Evolutionary conservation across 352 stramenopile species (phyloP), one percentile per base, ranked within the genome.

Genomic region (Phytophthora kernoviae): DNA sequence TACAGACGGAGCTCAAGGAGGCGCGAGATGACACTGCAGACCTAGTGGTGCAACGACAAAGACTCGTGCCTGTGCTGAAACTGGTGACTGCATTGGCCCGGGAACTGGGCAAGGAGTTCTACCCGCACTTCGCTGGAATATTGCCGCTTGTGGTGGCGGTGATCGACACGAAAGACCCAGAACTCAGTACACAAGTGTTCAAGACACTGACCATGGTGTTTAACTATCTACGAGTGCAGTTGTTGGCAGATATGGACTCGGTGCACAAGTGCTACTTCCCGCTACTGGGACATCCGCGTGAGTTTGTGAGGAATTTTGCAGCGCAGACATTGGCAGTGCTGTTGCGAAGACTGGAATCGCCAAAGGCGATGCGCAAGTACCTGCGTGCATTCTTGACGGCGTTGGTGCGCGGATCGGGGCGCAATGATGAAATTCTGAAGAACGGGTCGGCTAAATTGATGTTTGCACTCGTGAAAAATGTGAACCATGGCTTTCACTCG

Each of bases 161-260:
- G 17, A 85, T 96, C 40, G 83, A 94, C 55, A 93, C 86, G 0
- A 93, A 92, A 57, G 85, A 96, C 63, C 90, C 90, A 1, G 90
- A 97, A 45, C 60, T 95, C 20, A 97, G 87, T 40, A 94, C 88
- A 5, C 82, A 94, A 47, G 88, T 96, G 54, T 97, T 97, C 65
- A 94, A 96, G 70, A 95, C 90, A 37, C 75, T 97, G 15, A 87
- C 88, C 22, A 93, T 95, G 79, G 75, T 96, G 26, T 97, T 97
- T 62, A 93, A 76, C 55, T 88, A 92, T 71, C 65, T 97, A 44
- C 79, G 87, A 40, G 70, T 84, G 42, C 82, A 95, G 44, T 70
- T 97, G 27, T 67, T 95, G 7, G 79, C 88, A 37, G 84, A 97
- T 57, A 96, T 97, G 83, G 84, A 92, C 21, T 78, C 86, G n/a